A percentile compares a stretch with the other conserved stretches of the same genome.
phyloP scores from a whole-genome alignment of 2,329 filamentous ascomycete species.

The Mycocentrospora acerina region DNA sequence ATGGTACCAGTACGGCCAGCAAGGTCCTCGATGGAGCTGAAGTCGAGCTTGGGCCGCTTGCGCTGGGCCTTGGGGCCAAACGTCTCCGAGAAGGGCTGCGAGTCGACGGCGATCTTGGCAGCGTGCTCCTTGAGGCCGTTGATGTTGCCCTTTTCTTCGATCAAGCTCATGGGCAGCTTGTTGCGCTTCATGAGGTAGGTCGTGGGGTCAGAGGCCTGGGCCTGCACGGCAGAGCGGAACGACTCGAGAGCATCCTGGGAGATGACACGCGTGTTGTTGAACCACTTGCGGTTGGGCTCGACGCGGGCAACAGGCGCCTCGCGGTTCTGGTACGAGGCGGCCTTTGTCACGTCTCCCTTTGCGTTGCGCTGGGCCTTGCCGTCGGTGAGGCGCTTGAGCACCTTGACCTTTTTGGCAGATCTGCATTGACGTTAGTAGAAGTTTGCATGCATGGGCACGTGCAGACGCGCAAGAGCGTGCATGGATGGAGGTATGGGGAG shows the following conservation, averaged over 20 bases:
- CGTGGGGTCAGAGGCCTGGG: slow-evolving; percentile 87
- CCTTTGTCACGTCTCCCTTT: slow-evolving; percentile 78
- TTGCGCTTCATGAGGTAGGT: slow-evolving; percentile 94
- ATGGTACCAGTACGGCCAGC: slow-evolving; percentile 77
- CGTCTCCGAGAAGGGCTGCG: slow-evolving; percentile 79
- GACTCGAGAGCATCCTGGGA: slow-evolving; percentile 83
- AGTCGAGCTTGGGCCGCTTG: slow-evolving; percentile 87
- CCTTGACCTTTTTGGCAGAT: slow-evolving; percentile 80
- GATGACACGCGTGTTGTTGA: slow-evolving; percentile 88
- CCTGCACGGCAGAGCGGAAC: slow-evolving; percentile 89
- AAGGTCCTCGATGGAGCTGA: slow-evolving; percentile 78
- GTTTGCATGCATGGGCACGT: neutral
- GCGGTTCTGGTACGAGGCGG: slow-evolving; percentile 79
- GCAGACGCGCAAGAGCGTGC: too few relatives aligned
- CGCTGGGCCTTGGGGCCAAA: slow-evolving; percentile 93
- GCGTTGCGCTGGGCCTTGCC: slow-evolving; percentile 81
- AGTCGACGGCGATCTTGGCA: slow-evolving; percentile 91
- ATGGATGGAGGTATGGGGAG: too few relatives aligned
- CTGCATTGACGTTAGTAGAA: slow-evolving; percentile 41
- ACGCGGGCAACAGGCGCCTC: slow-evolving; percentile 82
- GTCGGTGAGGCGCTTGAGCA: slow-evolving; percentile 86
- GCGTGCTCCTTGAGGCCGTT: slow-evolving; percentile 90
- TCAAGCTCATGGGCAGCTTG: slow-evolving; percentile 94
- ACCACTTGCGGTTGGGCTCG: slow-evolving; percentile 97
- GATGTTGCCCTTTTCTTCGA: slow-evolving; percentile 70